These are phyloP conservation scores for Lachnellula occidentalis DNA, from an alignment of 2,329 filamentous ascomycete species.

Conservation along the genomic window DNA sequence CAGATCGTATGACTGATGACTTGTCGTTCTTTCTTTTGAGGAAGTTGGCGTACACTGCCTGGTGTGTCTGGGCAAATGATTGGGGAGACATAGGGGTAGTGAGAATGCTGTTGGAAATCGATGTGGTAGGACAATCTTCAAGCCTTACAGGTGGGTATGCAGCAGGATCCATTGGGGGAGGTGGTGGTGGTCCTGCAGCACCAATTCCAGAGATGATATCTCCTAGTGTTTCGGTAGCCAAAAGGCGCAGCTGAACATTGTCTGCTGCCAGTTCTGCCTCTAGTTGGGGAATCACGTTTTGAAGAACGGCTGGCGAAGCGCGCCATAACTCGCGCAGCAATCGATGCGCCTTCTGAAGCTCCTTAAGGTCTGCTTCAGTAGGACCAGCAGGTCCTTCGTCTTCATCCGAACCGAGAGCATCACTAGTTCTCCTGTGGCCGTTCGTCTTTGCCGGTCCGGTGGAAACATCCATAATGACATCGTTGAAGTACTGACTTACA, in stretches of 20 bases:
- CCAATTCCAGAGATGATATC: slow-evolving; percentile 94
- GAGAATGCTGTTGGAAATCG: slow-evolving; percentile 55
- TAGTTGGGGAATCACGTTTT: slow-evolving; percentile 89
- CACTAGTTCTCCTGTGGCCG: slow-evolving; percentile 43
- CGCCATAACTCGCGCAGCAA: slow-evolving; percentile 91
- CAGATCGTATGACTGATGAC: slow-evolving; percentile 71
- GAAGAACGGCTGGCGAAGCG: slow-evolving; percentile 78
- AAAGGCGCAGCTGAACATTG: slow-evolving; percentile 74
- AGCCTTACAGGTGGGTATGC: slow-evolving; percentile 75
- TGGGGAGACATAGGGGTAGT: slow-evolving; percentile 81
- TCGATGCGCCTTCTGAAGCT: slow-evolving; percentile 82
- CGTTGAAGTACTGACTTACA: slow-evolving; percentile 93
- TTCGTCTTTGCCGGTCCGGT: slow-evolving; percentile 43
- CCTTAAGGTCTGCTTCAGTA: slow-evolving; percentile 78
- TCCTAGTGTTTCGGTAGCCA: slow-evolving; percentile 90
- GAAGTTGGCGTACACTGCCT: slow-evolving; percentile 75
- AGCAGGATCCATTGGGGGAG: slow-evolving; percentile 68
- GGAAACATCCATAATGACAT: slow-evolving; percentile 87
- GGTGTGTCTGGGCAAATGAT: slow-evolving; percentile 81
- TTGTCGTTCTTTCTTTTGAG: slow-evolving; percentile 83
- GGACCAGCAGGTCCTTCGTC: slow-evolving; percentile 56
- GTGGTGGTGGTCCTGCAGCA: slow-evolving; percentile 75
- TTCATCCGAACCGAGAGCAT: slow-evolving; percentile 57
- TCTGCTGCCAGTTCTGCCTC: slow-evolving; percentile 90
- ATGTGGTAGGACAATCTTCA: slow-evolving; percentile 48